Base-by-base conservation (phyloP, 768 basidiomycete genomes). In the Phylloporus sp. region DNA sequence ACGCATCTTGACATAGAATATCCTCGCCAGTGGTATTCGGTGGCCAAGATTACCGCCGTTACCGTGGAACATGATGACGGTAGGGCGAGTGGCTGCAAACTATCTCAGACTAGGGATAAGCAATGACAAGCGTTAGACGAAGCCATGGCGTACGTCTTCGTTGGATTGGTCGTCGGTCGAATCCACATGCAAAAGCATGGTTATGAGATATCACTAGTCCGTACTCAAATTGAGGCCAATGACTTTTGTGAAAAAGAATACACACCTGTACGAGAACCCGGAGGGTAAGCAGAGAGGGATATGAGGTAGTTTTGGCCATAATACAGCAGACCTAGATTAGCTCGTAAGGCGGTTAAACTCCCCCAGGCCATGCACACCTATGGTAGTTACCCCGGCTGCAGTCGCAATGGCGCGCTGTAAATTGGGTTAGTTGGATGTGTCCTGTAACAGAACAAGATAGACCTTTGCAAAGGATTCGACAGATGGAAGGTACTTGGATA, bases 41-140 rank as follows among this genome's bases (percentile, higher is more conserved):
- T 98, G 95, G 1, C 95, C 95, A 34, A 84, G 75, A 58, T 91
- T 92, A 13, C 89, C 89, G 0, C 84, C 88, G 60, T 91, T 91
- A 7, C 95, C 95, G 59, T 97, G 95, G 50, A 97, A 92, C 84
- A 97, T 90, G 45, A 98, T 68, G 2, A 98, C 76, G 0, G 93
- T 97, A 2, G 95, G 95, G 15, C 93, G 76, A 39, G 65, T 67
- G 0, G 73, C 64, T 15, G 75, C 72, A 54, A 76, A 76, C 77
- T 77, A 43, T 22, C 2, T 16, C 23, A 22, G 2, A 16, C 23
- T 1, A 0, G 16, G 10, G 35, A 20, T 46, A 12, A 51, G 44
- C 20, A n/a, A 24, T 44, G 36, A 42, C 26, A 24, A 28, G 27
- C 13, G n/a, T 13, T 28, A 44, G 5, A 11, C 27, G 28, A 41